Evolutionary conservation across 257 asterid genomes (phyloP), one percentile per base, ranked within the genome.

Genomic region (Solanum tarijense): DNA sequence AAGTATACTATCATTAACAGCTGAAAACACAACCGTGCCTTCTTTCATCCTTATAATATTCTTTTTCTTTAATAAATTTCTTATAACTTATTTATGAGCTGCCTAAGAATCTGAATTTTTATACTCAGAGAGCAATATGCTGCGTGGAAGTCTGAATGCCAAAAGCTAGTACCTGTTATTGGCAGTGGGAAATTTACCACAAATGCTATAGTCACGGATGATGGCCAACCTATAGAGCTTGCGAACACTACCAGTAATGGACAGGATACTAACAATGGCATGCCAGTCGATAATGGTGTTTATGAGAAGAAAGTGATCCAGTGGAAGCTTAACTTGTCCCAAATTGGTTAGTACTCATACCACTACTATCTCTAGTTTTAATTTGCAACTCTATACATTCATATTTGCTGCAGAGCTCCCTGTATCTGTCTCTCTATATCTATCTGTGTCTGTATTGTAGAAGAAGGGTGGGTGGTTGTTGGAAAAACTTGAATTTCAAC

Each of bases 171-270:
- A 71, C 95, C 98, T 66, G 52, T 88, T 41, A 34, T 96, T 89
- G 99, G 98, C 90, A 95, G 97, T 89, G 98, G 98, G 85, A 95
- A 94, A 87, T 72, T 94, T 68, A 88, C 95, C 88, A 93, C 98
- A 86, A 82, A 82, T 48, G 69, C 69, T 82, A 87, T 94, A 91
- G 88, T 94, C 87, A 88, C 89, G 72, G 98, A 94, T 32, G 94
- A 93, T 85, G 96, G 94, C 82, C 94, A 90, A 79, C 96, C 95
- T 83, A 46, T 90, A 52, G 91, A 91, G 89, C 94, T 90, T 89
- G 90, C 91, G 32, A 48, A 31, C 31, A 48, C 43, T 82, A 9
- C 62, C 85, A 46, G 87, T 83, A 34, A 86, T 76, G 71, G 25
- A 31, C 86, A 82, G 48, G 89, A 83, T 82, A 68, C 68, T 82